phyloP scores from a whole-genome alignment of 1,139 yeast genomes.

The Arxiozyma telluris region DNA sequence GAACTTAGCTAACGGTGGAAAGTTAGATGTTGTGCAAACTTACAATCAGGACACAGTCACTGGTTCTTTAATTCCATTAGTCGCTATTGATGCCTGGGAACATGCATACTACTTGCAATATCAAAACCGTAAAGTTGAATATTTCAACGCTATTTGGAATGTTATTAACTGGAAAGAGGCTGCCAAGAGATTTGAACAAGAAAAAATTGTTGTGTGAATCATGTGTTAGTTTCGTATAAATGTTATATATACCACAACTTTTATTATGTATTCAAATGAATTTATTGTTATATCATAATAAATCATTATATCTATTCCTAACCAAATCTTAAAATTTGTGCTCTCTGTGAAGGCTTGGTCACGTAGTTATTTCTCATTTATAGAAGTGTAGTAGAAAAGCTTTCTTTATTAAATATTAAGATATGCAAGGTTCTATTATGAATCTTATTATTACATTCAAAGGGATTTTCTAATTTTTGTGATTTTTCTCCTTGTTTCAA shows the following conservation, averaged over 20 bases:
- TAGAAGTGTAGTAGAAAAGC: too few relatives aligned
- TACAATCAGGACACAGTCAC: constrained; percentile 86
- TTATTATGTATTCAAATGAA: too few relatives aligned
- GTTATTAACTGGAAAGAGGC: constrained; percentile 97
- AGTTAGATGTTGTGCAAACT: constrained; percentile 73
- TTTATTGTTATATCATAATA: too few relatives aligned
- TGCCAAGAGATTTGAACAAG: constrained; percentile 40
- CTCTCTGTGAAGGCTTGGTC: too few relatives aligned
- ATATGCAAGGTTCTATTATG: too few relatives aligned
- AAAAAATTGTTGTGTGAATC: neutral
- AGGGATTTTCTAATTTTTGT: too few relatives aligned
- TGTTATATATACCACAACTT: neutral
- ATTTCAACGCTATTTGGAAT: constrained; percentile 95
- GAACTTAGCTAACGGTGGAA: constrained; percentile 69
- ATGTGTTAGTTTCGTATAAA: neutral
- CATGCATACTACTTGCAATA: constrained; percentile 96
- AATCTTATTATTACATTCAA: too few relatives aligned
- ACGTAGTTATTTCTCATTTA: too few relatives aligned
- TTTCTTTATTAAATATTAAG: too few relatives aligned
- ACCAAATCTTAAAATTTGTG: too few relatives aligned
- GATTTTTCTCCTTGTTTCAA: too few relatives aligned
- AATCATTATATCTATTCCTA: too few relatives aligned
- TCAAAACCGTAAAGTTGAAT: constrained; percentile 88
- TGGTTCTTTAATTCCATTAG: constrained; percentile 60
- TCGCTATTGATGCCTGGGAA: constrained; percentile 98